Evolutionary conservation across 192 early-diverging fungal species (phyloP).

Genomic region (Backusella australiensis): DNA sequence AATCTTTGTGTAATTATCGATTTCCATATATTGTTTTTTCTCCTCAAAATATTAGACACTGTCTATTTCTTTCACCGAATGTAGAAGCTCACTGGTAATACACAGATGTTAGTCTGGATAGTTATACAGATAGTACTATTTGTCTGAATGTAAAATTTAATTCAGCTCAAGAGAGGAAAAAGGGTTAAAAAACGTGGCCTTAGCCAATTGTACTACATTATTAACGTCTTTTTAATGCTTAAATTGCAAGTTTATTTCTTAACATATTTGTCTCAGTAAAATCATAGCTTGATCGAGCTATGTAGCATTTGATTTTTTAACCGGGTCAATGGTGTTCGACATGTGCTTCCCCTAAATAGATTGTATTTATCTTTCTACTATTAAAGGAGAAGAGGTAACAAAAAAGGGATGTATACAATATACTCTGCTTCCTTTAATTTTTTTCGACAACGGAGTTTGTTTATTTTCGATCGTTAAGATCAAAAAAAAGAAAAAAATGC

Average conservation of each 20-base stretch:
- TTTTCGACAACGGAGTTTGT: neutral
- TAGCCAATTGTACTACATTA: neutral
- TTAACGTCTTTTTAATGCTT: neutral
- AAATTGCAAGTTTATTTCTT: neutral
- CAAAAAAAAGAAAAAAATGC: neutral
- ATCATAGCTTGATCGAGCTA: neutral
- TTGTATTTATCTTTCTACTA: neutral
- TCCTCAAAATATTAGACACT: neutral
- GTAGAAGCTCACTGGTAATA: neutral
- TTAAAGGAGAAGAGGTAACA: neutral
- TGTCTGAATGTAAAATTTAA: neutral
- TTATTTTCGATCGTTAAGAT: neutral
- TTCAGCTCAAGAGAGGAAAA: neutral
- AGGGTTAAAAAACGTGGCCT: neutral
- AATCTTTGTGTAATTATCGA: neutral
- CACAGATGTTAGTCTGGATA: neutral
- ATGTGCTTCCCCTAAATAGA: neutral
- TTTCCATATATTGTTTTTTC: neutral
- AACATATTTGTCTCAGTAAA: neutral
- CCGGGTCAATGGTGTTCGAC: neutral
- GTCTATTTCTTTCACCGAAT: neutral
- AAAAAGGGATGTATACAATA: neutral
- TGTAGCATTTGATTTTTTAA: neutral
- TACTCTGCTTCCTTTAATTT: neutral
- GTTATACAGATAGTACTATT: neutral